These are phyloP conservation scores for Russula sp. DNA, from an alignment of 768 basidiomycete species.

Conservation along the genomic window DNA sequence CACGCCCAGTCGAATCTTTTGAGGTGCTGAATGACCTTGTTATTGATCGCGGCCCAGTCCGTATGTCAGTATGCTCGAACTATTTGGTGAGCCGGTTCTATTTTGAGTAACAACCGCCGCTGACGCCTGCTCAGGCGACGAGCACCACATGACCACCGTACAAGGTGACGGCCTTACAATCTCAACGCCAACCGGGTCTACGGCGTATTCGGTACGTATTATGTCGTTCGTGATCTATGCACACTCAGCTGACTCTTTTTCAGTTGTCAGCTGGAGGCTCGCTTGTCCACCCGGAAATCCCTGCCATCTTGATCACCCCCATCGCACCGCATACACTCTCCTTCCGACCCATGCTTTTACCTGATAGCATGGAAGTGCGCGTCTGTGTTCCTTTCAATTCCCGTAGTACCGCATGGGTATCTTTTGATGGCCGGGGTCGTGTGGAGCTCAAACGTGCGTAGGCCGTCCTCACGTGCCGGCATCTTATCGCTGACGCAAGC, in stretches of 20 bases:
- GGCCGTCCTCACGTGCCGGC: neutral
- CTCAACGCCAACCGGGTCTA: conserved; percentile 95
- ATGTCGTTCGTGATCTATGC: conserved; percentile 8
- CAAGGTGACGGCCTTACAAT: conserved; percentile 96
- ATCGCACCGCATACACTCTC: conserved; percentile 98
- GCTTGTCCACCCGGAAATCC: conserved; percentile 96
- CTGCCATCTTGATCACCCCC: conserved; percentile 92
- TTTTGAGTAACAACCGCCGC: conserved; percentile 11
- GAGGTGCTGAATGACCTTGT: conserved; percentile 96
- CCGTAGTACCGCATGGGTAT: conserved; percentile 97
- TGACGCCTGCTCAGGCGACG: conserved; percentile 65
- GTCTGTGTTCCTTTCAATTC: conserved; percentile 99
- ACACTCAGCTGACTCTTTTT: conserved; percentile 23
- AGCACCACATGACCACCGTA: conserved; percentile 98
- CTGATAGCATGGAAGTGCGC: conserved; percentile 96
- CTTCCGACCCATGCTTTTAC: conserved; percentile 97
- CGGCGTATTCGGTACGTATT: conserved; percentile 85
- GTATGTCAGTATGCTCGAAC: conserved; percentile 91
- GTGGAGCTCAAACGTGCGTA: conserved; percentile 90
- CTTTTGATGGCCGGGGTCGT: conserved; percentile 95
- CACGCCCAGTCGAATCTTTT: conserved; percentile 91
- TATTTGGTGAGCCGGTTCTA: conserved; percentile 73
- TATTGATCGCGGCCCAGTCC: conserved; percentile 96
- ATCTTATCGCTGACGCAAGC: conserved; percentile 20
- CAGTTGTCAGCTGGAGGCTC: conserved; percentile 93